Evolutionary conservation across 2,329 filamentous ascomycete genomes (phyloP).

Genomic region (Cyphellophora europaea): DNA sequence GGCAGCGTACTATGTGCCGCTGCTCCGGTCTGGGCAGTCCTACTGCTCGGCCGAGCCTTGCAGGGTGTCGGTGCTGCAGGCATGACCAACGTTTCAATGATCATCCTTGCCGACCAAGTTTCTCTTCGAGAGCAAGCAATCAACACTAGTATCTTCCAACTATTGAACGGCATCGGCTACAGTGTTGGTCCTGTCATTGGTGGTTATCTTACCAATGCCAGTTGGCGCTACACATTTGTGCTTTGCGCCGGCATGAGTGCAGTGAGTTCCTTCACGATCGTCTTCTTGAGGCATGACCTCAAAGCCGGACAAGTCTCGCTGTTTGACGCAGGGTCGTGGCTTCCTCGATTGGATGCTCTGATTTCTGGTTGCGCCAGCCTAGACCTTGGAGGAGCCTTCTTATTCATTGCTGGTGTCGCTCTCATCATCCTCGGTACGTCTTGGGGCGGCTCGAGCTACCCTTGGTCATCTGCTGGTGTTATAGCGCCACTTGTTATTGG

Average conservation of each 20-base stretch:
- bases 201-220: slow-evolving; percentile 41
- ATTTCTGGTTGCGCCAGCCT: slow-evolving; percentile 41
- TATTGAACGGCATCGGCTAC: slow-evolving; percentile 52
- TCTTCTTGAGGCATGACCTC: slow-evolving; percentile 49
- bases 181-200: slow-evolving; percentile 54
- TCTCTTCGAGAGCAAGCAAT: slow-evolving; percentile 50
- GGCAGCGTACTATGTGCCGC: slow-evolving; percentile 42
- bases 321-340: slow-evolving; percentile 2
- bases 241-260: slow-evolving; percentile 11
- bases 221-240: slow-evolving; percentile 58
- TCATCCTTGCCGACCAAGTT: slow-evolving; percentile 38
- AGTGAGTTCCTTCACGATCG: slow-evolving; percentile 30
- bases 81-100: slow-evolving; percentile 48
- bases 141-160: slow-evolving; percentile 53
- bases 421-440: slow-evolving; percentile 36
- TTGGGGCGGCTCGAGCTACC: slow-evolving; percentile 32
- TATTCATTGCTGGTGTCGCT: slow-evolving; percentile 33
- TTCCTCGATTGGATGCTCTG: slow-evolving; percentile 25
- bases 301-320: slow-evolving; percentile 34
- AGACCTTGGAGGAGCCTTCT: slow-evolving; percentile 36
- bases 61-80: slow-evolving; percentile 42
- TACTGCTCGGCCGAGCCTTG: slow-evolving; percentile 44
- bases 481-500: slow-evolving; percentile 31
- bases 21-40: slow-evolving; percentile 38
- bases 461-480: slow-evolving; percentile 34